phyloP scores from a whole-genome alignment of 495 filamentous ascomycete species.

The Penicillium mononematosum region DNA sequence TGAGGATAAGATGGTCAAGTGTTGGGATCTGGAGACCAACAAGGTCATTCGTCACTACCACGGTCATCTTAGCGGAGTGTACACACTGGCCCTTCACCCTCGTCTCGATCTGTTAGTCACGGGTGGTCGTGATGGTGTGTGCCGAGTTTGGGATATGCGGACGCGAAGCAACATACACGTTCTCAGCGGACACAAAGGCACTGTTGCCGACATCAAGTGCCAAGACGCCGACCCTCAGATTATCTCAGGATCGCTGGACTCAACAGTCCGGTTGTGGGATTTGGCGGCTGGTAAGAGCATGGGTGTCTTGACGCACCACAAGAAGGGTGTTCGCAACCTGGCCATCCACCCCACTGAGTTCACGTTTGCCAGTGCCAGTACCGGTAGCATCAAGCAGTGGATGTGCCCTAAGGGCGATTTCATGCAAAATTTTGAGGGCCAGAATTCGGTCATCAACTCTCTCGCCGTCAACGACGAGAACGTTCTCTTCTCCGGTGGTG shows the following conservation, averaged over 20 bases:
- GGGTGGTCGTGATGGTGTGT: conserved; percentile 90
- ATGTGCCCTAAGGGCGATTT: conserved; percentile 97
- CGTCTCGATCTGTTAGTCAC: conserved; percentile 94
- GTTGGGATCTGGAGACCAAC: conserved; percentile 98
- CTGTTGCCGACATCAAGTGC: conserved; percentile 83
- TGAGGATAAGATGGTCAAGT: conserved; percentile 99
- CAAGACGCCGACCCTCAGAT: conserved; percentile 97
- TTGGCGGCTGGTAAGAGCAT: conserved; percentile 94
- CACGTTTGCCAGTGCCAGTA: conserved; percentile 91
- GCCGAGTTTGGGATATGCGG: conserved; percentile 97
- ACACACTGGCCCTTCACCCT: conserved; percentile 86
- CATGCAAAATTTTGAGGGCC: conserved; percentile 99
- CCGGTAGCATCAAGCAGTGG: conserved; percentile 97
- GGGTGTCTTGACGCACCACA: conserved; percentile 96
- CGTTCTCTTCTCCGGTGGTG: conserved; percentile 90
- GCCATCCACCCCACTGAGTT: conserved; percentile 89
- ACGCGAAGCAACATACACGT: conserved; percentile 95
- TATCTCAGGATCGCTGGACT: conserved; percentile 86
- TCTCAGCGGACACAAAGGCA: conserved; percentile 82
- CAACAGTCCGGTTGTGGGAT: conserved; percentile 93
- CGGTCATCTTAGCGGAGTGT: conserved; percentile 94
- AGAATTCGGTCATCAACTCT: conserved; percentile 94
- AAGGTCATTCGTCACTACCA: conserved; percentile 99
- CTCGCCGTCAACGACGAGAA: conserved; percentile 92
- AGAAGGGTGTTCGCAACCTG: conserved; percentile 89